phyloP scores from a whole-genome alignment of 108 stramenopile genomes.

The Poteriospumella lacustris region DNA sequence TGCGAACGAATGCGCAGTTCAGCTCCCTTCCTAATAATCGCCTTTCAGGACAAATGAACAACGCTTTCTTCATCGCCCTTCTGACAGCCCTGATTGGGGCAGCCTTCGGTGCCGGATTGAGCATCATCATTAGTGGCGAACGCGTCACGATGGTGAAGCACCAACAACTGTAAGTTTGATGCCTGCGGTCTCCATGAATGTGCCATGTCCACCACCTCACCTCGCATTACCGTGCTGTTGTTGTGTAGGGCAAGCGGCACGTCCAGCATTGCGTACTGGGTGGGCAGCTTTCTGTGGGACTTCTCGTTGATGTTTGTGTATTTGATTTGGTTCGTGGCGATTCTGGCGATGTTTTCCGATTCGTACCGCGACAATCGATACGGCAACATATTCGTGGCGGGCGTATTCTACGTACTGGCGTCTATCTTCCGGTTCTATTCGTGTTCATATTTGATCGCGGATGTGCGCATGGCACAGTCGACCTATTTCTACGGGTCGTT shows the following conservation, averaged over 20 bases:
- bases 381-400: not conserved
- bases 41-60: not conserved
- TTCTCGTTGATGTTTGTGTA: not conserved
- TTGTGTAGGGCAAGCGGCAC: constrained; percentile 14
- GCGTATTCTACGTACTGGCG: not conserved
- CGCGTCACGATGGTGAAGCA: too few species aligned
- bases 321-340: not conserved
- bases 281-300: constrained; percentile 6
- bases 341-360: not conserved
- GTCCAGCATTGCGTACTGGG: constrained; percentile 20
- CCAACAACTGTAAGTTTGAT: too few species aligned
- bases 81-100: too few species aligned
- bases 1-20: not conserved
- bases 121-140: too few species aligned
- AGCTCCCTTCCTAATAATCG: not conserved
- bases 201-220: too few species aligned
- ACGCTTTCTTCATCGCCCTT: not conserved
- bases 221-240: too few species aligned
- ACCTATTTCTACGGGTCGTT: constrained; percentile 27
- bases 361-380: not conserved
- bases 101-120: too few species aligned
- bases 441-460: constrained; percentile 12
- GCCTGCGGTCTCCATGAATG: too few species aligned
- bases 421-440: constrained; percentile 16
- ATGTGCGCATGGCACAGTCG: constrained; percentile 1